Evolutionary conservation across 2,329 filamentous ascomycete genomes (phyloP).

Genomic region (Venturia carpophila): DNA sequence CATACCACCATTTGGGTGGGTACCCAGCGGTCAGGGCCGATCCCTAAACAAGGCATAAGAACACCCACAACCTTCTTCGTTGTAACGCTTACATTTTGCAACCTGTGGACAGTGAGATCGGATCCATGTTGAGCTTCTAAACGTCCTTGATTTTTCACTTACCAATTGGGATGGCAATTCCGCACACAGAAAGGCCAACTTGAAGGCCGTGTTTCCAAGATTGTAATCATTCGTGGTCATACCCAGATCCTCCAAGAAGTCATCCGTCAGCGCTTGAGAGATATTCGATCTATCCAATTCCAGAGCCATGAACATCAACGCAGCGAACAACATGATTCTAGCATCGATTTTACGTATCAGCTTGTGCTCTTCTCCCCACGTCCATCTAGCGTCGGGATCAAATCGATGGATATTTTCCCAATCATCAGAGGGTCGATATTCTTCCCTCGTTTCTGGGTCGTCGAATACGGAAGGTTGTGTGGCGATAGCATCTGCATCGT

Average conservation of each 20-base stretch:
- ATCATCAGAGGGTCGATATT: slow-evolving; percentile 19
- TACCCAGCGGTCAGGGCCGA: slow-evolving; percentile 33
- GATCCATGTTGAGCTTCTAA: neutral
- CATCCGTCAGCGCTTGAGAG: slow-evolving; percentile 24
- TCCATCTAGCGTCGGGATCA: slow-evolving; percentile 11
- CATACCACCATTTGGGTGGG: slow-evolving; percentile 37
- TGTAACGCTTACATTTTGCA: slow-evolving; percentile 19
- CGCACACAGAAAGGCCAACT: slow-evolving; percentile 23
- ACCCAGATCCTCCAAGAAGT: slow-evolving; percentile 23
- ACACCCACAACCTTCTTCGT: neutral
- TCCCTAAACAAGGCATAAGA: slow-evolving; percentile 15
- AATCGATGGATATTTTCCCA: slow-evolving; percentile 13
- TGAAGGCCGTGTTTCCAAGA: slow-evolving; percentile 24
- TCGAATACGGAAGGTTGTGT: slow-evolving; percentile 22
- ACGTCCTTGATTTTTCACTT: neutral
- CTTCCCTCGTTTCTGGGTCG: slow-evolving; percentile 20
- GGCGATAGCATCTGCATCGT: slow-evolving; percentile 21
- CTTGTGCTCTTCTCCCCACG: slow-evolving; percentile 20
- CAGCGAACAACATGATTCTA: slow-evolving; percentile 32
- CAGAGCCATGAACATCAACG: slow-evolving; percentile 45
- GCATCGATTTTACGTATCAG: slow-evolving; percentile 29
- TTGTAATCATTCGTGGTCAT: slow-evolving; percentile 26
- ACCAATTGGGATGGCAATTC: slow-evolving; percentile 26
- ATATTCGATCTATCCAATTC: slow-evolving; percentile 34
- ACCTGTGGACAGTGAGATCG: neutral